Conservation (phyloP, 2,329 filamentous ascomycete genomes). For the Ustulina deusta region DNA sequence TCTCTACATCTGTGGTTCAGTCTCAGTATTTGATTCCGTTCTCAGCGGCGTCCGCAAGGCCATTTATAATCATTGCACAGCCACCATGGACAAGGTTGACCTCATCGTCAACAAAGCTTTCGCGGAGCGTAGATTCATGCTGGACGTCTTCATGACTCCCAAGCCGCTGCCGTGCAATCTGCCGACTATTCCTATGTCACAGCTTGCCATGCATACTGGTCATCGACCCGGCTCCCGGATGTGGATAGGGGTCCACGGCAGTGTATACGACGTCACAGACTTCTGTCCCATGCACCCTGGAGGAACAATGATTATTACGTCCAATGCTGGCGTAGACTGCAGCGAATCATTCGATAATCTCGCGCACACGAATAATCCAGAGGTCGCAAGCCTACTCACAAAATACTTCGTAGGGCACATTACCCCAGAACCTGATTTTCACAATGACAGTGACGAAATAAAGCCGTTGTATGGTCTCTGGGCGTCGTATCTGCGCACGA, state of each 20-base stretch:
- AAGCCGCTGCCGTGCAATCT: constrained; percentile 63
- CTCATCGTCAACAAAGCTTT: constrained; percentile 64
- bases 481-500: constrained; percentile 61
- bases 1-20: constrained; percentile 63
- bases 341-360: constrained; percentile 65
- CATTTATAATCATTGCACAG: constrained; percentile 64
- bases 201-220: constrained; percentile 63
- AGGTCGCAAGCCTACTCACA: constrained; percentile 64
- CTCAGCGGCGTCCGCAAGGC: constrained; percentile 68
- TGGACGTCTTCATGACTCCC: constrained; percentile 69
- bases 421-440: constrained; percentile 62
- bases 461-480: constrained; percentile 62
- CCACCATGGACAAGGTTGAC: constrained; percentile 64
- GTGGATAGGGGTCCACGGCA: constrained; percentile 66
- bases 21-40: constrained; percentile 64
- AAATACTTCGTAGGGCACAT: constrained; percentile 67
- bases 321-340: constrained; percentile 67
- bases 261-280: constrained; percentile 66
- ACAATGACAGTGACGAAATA: constrained; percentile 56
- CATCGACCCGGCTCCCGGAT: constrained; percentile 60
- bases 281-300: constrained; percentile 66
- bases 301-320: constrained; percentile 65
- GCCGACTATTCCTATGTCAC: constrained; percentile 62
- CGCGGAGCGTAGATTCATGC: constrained; percentile 67
- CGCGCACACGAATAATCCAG: constrained; percentile 66